Evolutionary conservation across 2,329 filamentous ascomycete genomes (phyloP).

Genomic region (Microcyclospora tardicrescens): DNA sequence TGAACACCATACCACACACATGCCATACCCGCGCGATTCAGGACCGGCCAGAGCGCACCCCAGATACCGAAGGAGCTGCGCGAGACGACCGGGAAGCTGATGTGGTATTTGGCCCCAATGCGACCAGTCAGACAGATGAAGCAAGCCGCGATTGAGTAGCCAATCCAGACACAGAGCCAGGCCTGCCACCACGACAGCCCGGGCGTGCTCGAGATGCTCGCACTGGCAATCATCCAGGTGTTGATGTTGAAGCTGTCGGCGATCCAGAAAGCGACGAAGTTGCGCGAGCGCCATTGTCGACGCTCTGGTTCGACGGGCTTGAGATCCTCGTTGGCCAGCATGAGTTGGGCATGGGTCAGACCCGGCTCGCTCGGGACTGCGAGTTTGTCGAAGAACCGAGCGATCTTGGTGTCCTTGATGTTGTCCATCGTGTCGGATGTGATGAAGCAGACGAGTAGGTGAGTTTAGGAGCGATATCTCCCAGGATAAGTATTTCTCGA

Average conservation of each 20-base stretch:
- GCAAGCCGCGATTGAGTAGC: conserved; percentile 61
- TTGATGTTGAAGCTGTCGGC: conserved; percentile 71
- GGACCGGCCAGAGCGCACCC: conserved; percentile 78
- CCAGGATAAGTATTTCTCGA: too few relatives aligned
- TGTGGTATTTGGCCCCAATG: conserved; percentile 77
- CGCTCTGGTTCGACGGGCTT: conserved; percentile 59
- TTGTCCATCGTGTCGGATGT: too few relatives aligned
- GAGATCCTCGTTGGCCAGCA: conserved; percentile 60
- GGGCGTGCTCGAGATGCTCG: conserved; percentile 60
- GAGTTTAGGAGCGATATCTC: too few relatives aligned
- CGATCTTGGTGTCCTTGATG: too few relatives aligned
- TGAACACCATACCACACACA: conserved; percentile 85
- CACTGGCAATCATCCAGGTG: conserved; percentile 75
- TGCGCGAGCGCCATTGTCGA: conserved; percentile 74
- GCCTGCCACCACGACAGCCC: conserved; percentile 40
- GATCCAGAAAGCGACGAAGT: conserved; percentile 76
- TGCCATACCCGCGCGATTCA: conserved; percentile 78
- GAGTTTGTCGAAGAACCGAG: conserved; percentile 37
- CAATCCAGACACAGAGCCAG: conserved; percentile 41
- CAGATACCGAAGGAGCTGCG: conserved; percentile 76
- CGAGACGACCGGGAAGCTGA: conserved; percentile 72
- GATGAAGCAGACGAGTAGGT: too few relatives aligned
- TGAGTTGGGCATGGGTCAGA: conserved; percentile 64
- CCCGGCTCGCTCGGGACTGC: conserved; percentile 65
- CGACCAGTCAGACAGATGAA: conserved; percentile 70